Base-by-base conservation (phyloP, 2,329 filamentous ascomycete genomes). In the Talaromyces sp. region DNA sequence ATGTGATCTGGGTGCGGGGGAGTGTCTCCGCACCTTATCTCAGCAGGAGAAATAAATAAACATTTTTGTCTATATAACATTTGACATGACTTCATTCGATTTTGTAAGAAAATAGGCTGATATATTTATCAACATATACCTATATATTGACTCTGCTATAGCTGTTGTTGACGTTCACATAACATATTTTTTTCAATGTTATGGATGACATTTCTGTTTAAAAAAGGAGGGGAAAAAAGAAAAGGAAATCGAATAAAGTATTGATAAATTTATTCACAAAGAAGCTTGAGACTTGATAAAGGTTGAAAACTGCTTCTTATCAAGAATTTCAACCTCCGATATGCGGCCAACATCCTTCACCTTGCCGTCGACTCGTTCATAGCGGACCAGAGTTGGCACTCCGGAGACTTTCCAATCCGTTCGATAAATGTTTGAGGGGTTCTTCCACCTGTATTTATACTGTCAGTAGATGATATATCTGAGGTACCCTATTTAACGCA, bases 321-420 rank as follows among this genome's bases (percentile, higher is more conserved):
- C 67, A 14, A 76, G 62, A 54, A 76, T 74, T 56, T 74, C 68
- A 1, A 62, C 68, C 58, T 75, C 73, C 10, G 72, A 65, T 52
- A 71, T 66, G 60, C 73, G 66, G 1, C 70, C 75, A 5, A 71
- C 73, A 64, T 73, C 70, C 36, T 66, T 61, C 2, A 74, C 64
- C 59, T 68, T 60, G 2, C 72, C 73, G 14, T 72, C 65, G 2
- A 76, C 65, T 14, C 65, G 63, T 62, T 75, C 66, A 59, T 70
- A 78, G 27, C 71, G 73, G 3, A 72, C 71, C 28, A 78, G 51
- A 2, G 75, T 72, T 3, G 76, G 76, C 18, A 76, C 68, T 54
- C 70, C 70, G 31, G 66, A 62, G 2, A 77, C 63, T 30, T 68
- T 68, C 76, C 76, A 78, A 18, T 68, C 68, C 7, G 69, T 73